phyloP scores from a whole-genome alignment of 2,329 filamentous ascomycete genomes.

The Cercospora zeina region DNA sequence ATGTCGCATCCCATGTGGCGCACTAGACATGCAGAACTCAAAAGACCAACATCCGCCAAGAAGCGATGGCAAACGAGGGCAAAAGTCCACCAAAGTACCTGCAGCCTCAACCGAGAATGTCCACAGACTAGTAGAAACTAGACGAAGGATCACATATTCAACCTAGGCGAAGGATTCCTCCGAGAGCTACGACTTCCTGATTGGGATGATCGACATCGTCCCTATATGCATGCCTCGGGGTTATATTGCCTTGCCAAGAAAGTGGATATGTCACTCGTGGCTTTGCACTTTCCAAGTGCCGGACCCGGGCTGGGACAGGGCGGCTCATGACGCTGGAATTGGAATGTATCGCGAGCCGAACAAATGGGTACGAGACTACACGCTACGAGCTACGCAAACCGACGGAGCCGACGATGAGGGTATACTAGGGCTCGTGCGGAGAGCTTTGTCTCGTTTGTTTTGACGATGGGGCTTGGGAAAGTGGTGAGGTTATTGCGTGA shows the following conservation, averaged over 20 bases:
- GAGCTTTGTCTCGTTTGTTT: not conserved
- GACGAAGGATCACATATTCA: not conserved
- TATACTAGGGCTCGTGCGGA: not conserved
- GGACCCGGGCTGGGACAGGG: not conserved
- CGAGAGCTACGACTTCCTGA: not conserved
- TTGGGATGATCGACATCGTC: not conserved
- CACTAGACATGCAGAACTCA: not conserved
- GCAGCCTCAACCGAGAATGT: not conserved
- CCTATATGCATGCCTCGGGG: not conserved
- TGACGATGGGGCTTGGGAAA: not conserved
- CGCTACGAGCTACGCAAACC: not conserved
- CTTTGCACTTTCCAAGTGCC: not conserved
- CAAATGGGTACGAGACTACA: not conserved
- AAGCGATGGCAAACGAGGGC: not conserved
- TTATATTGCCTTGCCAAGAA: not conserved
- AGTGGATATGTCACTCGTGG: not conserved
- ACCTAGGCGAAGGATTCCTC: not conserved
- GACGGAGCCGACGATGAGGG: not conserved
- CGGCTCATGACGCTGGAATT: not conserved
- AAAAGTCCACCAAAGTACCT: not conserved
- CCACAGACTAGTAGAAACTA: not conserved
- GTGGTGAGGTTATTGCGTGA: not conserved
- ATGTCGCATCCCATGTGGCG: not conserved
- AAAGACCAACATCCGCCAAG: not conserved
- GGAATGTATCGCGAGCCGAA: not conserved